Evolutionary conservation across 441 rosid species (phyloP).

Genomic region (Populus hybrid): DNA sequence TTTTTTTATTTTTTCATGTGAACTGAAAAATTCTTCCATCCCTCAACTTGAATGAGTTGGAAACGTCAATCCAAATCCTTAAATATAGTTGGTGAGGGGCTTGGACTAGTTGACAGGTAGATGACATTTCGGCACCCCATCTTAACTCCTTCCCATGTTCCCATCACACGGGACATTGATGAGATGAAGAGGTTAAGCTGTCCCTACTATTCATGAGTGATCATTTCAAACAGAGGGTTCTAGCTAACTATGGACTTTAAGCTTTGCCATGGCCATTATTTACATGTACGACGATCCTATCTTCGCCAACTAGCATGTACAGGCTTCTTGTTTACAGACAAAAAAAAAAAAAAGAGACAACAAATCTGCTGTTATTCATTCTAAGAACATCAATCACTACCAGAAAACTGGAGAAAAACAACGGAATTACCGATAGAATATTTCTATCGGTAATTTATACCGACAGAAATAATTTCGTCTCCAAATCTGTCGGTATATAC

Average conservation of each 20-base stretch:
- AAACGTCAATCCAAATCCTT: neutral
- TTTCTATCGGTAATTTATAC: no score
- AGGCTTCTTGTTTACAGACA: neutral
- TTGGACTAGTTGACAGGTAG: neutral
- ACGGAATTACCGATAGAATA: no score
- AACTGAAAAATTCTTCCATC: neutral
- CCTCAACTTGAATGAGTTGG: neutral
- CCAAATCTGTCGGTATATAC: no score
- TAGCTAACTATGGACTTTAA: neutral
- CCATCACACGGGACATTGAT: conserved; percentile 9
- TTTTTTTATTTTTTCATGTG: neutral
- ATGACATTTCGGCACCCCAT: neutral
- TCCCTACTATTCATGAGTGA: neutral
- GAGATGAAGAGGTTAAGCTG: neutral
- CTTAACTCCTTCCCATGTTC: conserved; percentile 6
- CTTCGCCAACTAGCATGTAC: neutral
- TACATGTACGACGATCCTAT: neutral
- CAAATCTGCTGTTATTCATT: no score
- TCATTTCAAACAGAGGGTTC: neutral
- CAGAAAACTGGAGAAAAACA: no score
- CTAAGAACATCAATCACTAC: no score
- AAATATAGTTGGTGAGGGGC: neutral
- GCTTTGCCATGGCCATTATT: neutral
- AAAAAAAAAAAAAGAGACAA: no score
- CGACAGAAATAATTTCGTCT: no score